phyloP scores from a whole-genome alignment of 2,329 filamentous ascomycete species.

The Bipolaris bicolor region DNA sequence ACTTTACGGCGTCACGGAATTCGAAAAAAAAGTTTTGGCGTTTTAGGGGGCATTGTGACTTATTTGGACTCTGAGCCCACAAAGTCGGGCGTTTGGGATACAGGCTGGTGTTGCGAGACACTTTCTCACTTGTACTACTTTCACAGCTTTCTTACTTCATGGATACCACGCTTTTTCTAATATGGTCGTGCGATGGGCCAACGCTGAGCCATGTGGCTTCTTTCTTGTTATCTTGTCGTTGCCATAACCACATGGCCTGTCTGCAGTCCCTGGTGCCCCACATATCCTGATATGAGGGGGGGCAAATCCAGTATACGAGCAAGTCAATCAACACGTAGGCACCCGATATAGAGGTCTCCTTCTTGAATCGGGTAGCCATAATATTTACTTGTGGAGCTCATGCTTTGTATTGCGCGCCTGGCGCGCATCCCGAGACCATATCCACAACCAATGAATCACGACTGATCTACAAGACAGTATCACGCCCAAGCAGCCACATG shows the following conservation, averaged over 20 bases:
- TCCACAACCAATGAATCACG: constrained; percentile 39
- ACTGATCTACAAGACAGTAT: constrained; percentile 44
- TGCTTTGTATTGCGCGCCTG: constrained; percentile 26
- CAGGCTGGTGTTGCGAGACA: constrained; percentile 45
- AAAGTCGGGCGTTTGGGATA: constrained; percentile 49
- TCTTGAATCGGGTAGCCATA: constrained; percentile 31
- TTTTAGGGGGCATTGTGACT: constrained; percentile 45
- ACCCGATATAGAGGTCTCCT: constrained; percentile 28
- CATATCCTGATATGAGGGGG: constrained; percentile 27
- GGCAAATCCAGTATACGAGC: constrained; percentile 40
- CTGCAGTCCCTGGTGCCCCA: constrained; percentile 24
- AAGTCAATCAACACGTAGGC: constrained; percentile 44
- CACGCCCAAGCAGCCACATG: constrained; percentile 34
- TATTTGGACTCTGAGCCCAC: constrained; percentile 33
- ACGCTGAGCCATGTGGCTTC: constrained; percentile 17
- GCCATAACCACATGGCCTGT: constrained; percentile 27
- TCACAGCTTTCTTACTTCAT: constrained; percentile 22
- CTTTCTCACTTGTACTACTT: constrained; percentile 43
- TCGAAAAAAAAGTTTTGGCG: constrained; percentile 49
- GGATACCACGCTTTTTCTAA: constrained; percentile 29
- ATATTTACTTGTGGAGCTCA: constrained; percentile 26
- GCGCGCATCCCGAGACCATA: constrained; percentile 20
- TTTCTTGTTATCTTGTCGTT: constrained; percentile 30
- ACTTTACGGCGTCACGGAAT: constrained; percentile 52
- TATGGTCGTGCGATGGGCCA: constrained; percentile 26